Base-by-base conservation (phyloP, 768 basidiomycete genomes). In the Dacryopinax spathularia region DNA sequence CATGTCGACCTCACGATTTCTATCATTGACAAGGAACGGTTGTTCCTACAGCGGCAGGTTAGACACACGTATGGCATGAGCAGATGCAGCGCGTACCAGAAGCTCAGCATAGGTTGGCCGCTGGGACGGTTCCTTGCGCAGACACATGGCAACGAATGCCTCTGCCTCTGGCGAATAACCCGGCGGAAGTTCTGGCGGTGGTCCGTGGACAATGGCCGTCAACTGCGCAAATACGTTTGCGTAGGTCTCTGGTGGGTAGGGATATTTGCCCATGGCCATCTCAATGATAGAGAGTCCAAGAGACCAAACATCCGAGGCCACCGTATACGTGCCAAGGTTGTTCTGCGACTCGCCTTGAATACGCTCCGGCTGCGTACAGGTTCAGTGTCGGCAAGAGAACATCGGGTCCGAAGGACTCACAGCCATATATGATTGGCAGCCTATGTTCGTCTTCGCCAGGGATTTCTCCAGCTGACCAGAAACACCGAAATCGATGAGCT, bases 381-480 rank as follows among this genome's bases (percentile, higher is more conserved):
- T 25, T 0, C 7, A 29, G 29, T 29, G 29, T 60, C 29, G 34
- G 7, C 20, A 13, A 31, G 10, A 5, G n/a, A 37, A 12, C 10
- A 29, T 16, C 34, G n/a, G n/a, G n/a, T n/a, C n/a, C n/a, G n/a
- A n/a, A n/a, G 27, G 1, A 80, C 87, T 73, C 74, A 92, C 92
- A 59, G 95, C 95, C 93, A 99, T 98, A 74, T 99, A 99, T 65
- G 85, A 88, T 73, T 99, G 96, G 72, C 96, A 99, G 6, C 96
- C 96, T 36, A 99, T 97, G 70, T 98, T 98, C 5, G 96, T 99
- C 76, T 94, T 95, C 18, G 96, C 96, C 22, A 99, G 79, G 63
- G 87, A 89, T 73, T 92, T 91, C 75, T 99, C 95, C 36, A 99
- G 82, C 72, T 99, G 94, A 5, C 95, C 95, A 9, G 93, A 96